Percentiles rank a stretch among this genome's conserved stretches.
These are phyloP conservation scores for Botryosphaeria dothidea DNA, from an alignment of 2,329 filamentous ascomycete genomes.

Conservation along the genomic window DNA sequence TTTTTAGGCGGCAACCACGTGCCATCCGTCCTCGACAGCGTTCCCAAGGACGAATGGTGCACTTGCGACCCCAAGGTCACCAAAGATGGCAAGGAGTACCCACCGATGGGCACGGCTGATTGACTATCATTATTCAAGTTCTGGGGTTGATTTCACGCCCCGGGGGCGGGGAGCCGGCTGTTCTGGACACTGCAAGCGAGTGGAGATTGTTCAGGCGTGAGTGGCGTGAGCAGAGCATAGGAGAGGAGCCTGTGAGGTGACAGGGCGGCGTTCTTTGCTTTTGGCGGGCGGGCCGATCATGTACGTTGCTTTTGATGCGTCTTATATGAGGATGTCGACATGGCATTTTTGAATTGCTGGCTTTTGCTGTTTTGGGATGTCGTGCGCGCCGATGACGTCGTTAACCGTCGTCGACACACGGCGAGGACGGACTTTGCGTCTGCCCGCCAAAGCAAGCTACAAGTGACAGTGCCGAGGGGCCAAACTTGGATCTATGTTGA, in stretches of 20 bases:
- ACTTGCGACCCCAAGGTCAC: conserved; percentile 65
- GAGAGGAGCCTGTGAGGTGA: not conserved
- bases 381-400: conserved; percentile 6
- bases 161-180: not conserved
- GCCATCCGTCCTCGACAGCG: conserved; percentile 60
- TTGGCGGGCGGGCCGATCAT: not conserved
- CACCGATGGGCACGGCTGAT: conserved; percentile 57
- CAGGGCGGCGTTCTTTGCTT: not conserved
- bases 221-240: not conserved
- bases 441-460: not conserved
- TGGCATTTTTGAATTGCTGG: not conserved
- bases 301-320: not conserved
- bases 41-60: conserved; percentile 64
- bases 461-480: not conserved
- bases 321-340: not conserved
- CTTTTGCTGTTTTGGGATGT: not conserved
- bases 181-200: not conserved
- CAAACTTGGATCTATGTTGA: not conserved
- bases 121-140: conserved; percentile 11
- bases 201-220: not conserved
- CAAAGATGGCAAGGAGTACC: conserved; percentile 62
- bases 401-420: not conserved
- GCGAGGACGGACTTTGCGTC: not conserved
- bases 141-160: not conserved
- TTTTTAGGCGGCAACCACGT: conserved; percentile 55